phyloP scores from a whole-genome alignment of 768 basidiomycete genomes.

The Trametes meyenii region DNA sequence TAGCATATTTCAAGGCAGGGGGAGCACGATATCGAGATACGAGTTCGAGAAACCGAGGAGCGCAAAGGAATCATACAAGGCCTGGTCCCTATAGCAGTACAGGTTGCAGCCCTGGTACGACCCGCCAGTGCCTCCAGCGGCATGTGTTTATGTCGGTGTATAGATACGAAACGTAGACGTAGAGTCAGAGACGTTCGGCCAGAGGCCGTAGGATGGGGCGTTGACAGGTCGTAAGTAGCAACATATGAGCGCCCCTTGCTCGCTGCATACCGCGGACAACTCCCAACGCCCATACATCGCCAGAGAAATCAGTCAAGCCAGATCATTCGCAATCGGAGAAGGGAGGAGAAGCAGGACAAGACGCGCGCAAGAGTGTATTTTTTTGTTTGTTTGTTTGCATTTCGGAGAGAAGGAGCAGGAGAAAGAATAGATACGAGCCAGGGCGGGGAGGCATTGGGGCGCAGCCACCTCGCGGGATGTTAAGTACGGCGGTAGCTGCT shows the following conservation, averaged over 20 bases:
- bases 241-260: too few species aligned
- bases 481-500: conserved; percentile 33
- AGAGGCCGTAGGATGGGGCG: too few species aligned
- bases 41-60: neutral
- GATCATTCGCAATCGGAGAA: too few species aligned
- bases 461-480: neutral
- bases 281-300: too few species aligned
- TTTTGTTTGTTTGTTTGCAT: too few species aligned
- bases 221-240: too few species aligned
- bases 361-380: too few species aligned
- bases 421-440: neutral
- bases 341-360: neutral
- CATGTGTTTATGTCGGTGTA: neutral
- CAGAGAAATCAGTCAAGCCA: too few species aligned
- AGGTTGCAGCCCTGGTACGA: neutral
- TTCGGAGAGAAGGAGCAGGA: too few species aligned
- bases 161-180: too few species aligned
- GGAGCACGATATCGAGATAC: neutral
- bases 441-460: neutral
- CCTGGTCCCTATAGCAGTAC: neutral
- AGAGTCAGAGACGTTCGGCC: too few species aligned
- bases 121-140: neutral
- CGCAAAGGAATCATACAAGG: neutral
- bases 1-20: neutral
- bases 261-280: too few species aligned